Base-by-base conservation (phyloP, 768 basidiomycete species). In the Amanita rimosa region DNA sequence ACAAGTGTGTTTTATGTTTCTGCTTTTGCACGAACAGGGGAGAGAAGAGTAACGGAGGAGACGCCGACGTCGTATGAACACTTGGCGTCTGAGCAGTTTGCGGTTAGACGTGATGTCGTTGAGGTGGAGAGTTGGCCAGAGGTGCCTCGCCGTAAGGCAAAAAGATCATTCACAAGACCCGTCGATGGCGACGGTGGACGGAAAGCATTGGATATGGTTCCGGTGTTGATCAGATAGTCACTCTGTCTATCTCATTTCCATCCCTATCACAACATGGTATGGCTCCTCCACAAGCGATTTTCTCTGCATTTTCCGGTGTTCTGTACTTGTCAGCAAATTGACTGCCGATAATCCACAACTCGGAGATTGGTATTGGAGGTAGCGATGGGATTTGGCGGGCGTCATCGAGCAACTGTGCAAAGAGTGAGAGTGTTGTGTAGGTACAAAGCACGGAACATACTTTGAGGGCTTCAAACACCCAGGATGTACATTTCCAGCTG, bases 231-330 rank as follows among this genome's bases (percentile, higher is more conserved):
- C 27, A 29, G 29, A 29, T 29, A 29, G 29, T 10, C 29, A 29
- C 29, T 10, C 29, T 35, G n/a, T 17, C 3, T 45, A 35, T 44
- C 14, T 44, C 43, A 10, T 45, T 45, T 33, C 44, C 33, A 22
- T 45, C 44, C 14, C 44, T 45, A 35, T 45, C 44, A 21, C 44
- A 45, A 35, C 44, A 45, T 7, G 31, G 44, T 6, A 45, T 21
- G 19, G 29, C 14, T 16, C 0, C 19, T 16, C 31, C 29, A 13
- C 31, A 35, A 2, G 16, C 29, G 11, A 24, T 10, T 19, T 19
- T 45, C 16, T 19, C 13, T 7, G 35, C 29, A 35, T 19, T 45
- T 22, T 45, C 44, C 6, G 26, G 16, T 35, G 44, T 35, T 35
- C 44, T 33, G 19, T 33, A 22, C 35, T 45, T 35, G 13, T 45